Base-by-base conservation (phyloP, 139 green algal genomes). In the Penium margaritaceum region DNA sequence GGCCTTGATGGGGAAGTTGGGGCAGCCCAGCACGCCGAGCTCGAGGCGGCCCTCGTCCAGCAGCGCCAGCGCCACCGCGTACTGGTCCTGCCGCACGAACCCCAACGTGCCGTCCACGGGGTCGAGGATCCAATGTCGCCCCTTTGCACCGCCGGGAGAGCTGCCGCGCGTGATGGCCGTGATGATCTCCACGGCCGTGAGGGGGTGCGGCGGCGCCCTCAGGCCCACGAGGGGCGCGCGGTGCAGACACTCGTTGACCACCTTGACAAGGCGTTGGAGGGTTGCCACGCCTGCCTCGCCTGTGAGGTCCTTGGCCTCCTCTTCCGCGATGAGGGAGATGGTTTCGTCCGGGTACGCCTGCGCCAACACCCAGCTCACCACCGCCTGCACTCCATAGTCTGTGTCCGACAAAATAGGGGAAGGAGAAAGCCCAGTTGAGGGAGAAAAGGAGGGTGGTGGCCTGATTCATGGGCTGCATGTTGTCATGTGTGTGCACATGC, bases 241-340 rank as follows among this genome's bases (percentile, higher is more conserved):
- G 1, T 39, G 27, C 3, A 91, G 54, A 14, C 87, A 84, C 1
- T 66, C 58, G 81, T 97, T 97, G 35, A 96, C 88, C 21, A 94
- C 79, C 34, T 84, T 54, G 2, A 93, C 93, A 72, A 97, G 94
- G 62, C 88, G 74, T 7, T 76, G 63, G 54, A 92, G 43, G 1
- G 32, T 32, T 4, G 67, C 39, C 0, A 80, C 34, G 21, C 65
- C 73, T 19, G 27, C 47, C 6, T 36, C 34, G 27, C 73, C 73
- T 3, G 66, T 77, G 54, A 87, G 64, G 34, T 43, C 74, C 27
- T 83, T 78, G 24, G 80, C 47, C 69, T 83, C 75, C 34, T 87
- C 82, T 37, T 87, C 82, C 4, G 67, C 82, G 4, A 87, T 65
- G 33, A 87, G 58, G 21, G 38, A 67, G 38, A 86, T 39, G 21